A percentile compares a stretch with the other conserved stretches of the same genome.
Evolutionary conservation across 352 stramenopile species (phyloP).

Genomic region (Phytophthora brassicae): DNA sequence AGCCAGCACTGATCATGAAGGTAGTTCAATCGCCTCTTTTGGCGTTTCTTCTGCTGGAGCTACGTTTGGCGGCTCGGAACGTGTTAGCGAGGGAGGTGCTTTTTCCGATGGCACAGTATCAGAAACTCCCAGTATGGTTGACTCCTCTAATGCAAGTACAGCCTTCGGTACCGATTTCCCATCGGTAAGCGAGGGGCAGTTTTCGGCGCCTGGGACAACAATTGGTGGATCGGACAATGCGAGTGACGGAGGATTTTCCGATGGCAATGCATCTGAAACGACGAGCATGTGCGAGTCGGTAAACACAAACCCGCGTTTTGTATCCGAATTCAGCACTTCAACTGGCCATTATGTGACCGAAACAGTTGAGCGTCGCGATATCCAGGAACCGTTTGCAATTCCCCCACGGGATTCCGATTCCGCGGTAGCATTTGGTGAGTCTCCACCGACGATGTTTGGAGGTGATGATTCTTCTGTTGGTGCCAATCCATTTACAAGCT

Average conservation of each 20-base stretch:
- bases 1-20: conserved; percentile 42
- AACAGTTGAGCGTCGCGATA: conserved; percentile 18
- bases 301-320: conserved; percentile 37
- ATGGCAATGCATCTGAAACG: conserved; percentile 59
- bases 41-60: conserved; percentile 75
- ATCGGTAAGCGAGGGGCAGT: conserved; percentile 74
- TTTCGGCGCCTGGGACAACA: conserved; percentile 58
- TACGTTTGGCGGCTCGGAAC: conserved; percentile 76
- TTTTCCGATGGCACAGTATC: conserved; percentile 72
- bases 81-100: conserved; percentile 56
- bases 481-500: conserved; percentile 49
- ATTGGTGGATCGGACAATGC: conserved; percentile 63
- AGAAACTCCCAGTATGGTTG: conserved; percentile 70
- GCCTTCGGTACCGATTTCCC: conserved; percentile 76
- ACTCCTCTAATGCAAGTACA: conserved; percentile 75
- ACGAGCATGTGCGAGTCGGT: conserved; percentile 54
- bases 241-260: conserved; percentile 58
- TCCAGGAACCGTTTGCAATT: conserved; percentile 27
- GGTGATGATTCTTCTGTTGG: conserved; percentile 26
- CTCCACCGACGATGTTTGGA: conserved; percentile 27
- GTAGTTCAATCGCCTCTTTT: conserved; percentile 66
- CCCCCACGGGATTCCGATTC: conserved; percentile 30
- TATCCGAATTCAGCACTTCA: conserved; percentile 38
- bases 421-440: conserved; percentile 17
- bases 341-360: conserved; percentile 45